Percentiles rank a stretch among this genome's conserved stretches.
Conservation (phyloP, 441 rosid species). For the Mallotus repandus region DNA sequence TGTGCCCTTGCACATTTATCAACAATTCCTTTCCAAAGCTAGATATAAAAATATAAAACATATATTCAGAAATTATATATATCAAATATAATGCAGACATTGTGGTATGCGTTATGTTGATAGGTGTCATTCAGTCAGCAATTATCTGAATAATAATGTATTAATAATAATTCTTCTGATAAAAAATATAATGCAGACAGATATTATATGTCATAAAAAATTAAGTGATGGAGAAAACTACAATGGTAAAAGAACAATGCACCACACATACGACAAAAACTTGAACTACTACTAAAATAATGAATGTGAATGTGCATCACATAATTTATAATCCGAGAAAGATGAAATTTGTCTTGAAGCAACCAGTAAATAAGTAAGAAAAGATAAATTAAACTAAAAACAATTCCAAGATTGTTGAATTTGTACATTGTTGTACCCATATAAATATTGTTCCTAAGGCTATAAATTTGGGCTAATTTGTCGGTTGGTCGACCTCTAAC, state of each 20-base stretch:
- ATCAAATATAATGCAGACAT: too few species aligned
- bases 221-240: too few species aligned
- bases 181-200: too few species aligned
- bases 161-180: too few species aligned
- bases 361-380: neutral
- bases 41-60: too few species aligned
- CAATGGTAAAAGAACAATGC: too few species aligned
- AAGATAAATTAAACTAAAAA: neutral
- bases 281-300: neutral
- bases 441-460: neutral
- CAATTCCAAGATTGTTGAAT: conserved; percentile 2
- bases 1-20: neutral
- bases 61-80: too few species aligned
- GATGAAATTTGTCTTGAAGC: conserved; percentile 1
- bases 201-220: too few species aligned
- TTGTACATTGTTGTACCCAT: neutral
- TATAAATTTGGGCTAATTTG: neutral
- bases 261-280: neutral
- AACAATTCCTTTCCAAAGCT: too few species aligned
- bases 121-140: too few species aligned
- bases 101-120: too few species aligned
- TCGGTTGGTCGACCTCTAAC: conserved; percentile 2
- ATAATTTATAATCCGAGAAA: neutral
- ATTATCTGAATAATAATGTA: too few species aligned
- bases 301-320: neutral